A percentile compares a stretch with the other conserved stretches of the same genome.
Evolutionary conservation across 768 basidiomycete species (phyloP).

Genomic region (Royoungia palumana): DNA sequence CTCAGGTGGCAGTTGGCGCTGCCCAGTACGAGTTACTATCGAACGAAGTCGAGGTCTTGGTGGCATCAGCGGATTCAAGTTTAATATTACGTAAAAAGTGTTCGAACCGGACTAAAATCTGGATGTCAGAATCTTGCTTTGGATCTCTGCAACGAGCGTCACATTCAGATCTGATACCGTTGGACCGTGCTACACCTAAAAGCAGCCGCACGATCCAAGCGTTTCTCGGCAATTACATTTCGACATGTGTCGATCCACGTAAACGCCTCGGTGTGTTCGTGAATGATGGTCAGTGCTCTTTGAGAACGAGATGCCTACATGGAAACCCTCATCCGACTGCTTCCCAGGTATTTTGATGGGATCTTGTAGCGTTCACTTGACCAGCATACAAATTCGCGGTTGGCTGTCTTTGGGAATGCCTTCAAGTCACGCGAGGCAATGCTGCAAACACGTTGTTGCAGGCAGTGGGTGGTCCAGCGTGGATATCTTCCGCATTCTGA

Average conservation of each 20-base stretch:
- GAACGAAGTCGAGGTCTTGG: too few species aligned
- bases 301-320: neutral
- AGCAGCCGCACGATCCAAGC: constrained; percentile 7
- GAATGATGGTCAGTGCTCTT: neutral
- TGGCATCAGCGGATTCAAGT: too few species aligned
- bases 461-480: constrained; percentile 22
- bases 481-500: constrained; percentile 16
- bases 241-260: neutral
- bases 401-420: neutral
- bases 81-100: too few species aligned
- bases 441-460: constrained; percentile 32
- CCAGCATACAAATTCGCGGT: constrained; percentile 1
- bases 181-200: neutral
- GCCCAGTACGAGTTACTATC: too few species aligned
- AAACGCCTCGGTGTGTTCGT: neutral
- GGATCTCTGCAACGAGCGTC: constrained; percentile 2
- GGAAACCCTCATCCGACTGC: neutral
- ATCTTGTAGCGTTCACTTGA: neutral
- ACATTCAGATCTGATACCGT: neutral
- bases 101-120: too few species aligned
- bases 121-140: too few species aligned
- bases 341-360: neutral
- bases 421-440: constrained; percentile 20
- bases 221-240: constrained; percentile 2
- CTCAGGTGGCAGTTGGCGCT: too few species aligned